phyloP scores from a whole-genome alignment of 1,284 basidiomycete species.

The Taiwanofungus camphoratus region DNA sequence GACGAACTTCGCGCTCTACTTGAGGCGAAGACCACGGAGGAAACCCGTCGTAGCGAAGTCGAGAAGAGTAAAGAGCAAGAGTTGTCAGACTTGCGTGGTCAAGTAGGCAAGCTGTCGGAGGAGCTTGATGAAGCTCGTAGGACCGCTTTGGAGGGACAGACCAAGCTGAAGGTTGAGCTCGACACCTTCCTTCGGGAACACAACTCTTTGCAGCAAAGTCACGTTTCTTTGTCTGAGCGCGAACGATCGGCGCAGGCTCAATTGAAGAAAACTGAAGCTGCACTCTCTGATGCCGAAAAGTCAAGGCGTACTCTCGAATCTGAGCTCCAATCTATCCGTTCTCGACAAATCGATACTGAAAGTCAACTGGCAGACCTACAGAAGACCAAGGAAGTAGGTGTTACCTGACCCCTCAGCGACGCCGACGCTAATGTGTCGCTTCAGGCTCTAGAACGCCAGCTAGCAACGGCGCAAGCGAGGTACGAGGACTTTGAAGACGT shows the following conservation, averaged over 20 bases:
- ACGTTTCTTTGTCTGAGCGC: conserved; percentile 59
- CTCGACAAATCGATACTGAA: conserved; percentile 71
- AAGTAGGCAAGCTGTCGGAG: conserved; percentile 54
- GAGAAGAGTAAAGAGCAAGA: conserved; percentile 89
- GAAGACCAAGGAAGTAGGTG: conserved; percentile 67
- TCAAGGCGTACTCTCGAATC: conserved; percentile 65
- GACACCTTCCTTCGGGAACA: conserved; percentile 57
- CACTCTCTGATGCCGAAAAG: conserved; percentile 64
- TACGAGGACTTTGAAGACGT: conserved; percentile 86
- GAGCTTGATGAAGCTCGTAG: conserved; percentile 58
- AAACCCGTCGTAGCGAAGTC: conserved; percentile 76
- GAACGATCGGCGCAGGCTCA: conserved; percentile 49
- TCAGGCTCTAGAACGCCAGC: conserved; percentile 73
- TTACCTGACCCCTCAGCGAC: neutral
- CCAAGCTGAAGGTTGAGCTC: conserved; percentile 63
- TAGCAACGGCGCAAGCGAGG: conserved; percentile 67
- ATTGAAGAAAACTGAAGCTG: conserved; percentile 45
- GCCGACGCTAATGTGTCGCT: conserved; percentile 6
- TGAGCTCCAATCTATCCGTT: conserved; percentile 67
- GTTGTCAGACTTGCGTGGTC: conserved; percentile 66
- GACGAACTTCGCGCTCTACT: conserved; percentile 81
- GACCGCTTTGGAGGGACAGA: conserved; percentile 55
- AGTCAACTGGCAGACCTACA: conserved; percentile 55
- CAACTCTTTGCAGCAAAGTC: conserved; percentile 47
- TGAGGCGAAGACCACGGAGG: conserved; percentile 84